Evolutionary conservation across 495 filamentous ascomycete species (phyloP), one percentile per base, ranked within the genome.

Genomic region (Cercophora newfieldiana): DNA sequence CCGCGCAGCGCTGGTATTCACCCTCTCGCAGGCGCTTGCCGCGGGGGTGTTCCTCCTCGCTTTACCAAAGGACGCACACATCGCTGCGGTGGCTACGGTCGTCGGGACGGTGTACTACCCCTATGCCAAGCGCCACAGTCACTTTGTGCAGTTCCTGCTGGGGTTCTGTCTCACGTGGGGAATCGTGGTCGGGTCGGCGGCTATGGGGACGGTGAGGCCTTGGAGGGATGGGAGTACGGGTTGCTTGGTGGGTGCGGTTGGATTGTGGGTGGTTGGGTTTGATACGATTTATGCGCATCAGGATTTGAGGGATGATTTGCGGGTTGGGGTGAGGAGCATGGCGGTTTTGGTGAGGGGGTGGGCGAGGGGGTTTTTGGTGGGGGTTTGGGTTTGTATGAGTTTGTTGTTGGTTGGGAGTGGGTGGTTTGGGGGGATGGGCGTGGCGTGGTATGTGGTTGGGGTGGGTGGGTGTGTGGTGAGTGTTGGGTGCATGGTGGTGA

Each of bases 281-380:
- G 78, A 82, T 66, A 79, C 78, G 12, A 74, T 82, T 59, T 82
- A 80, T 65, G 78, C 79, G 26, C 74, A 78, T 67, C 78, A 80
- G 55, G 79, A 80, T 57, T 49, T 78, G 16, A 68, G 68, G 33
- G 77, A 77, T 29, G 80, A 82, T 28, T 24, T 71, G 30, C 70
- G 73, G 48, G 67, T 75, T 6, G 78, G 75, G 1, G 59, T 80
- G 16, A 75, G 75, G 67, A 77, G 75, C 61, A 64, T 78, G 24
- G 79, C 78, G 8, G 78, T 82, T 16, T 60, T 75, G 53, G 76
- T 78, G 57, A 56, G 68, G 3, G 69, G 78, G 21, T 47, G 54
- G 24, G 76, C 76, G 28, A 79, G 76, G 69, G 29, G 68, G 6
- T 31, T 74, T 18, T 57, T 78, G 8, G 76, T 68, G 69, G 48